phyloP scores from a whole-genome alignment of 1,284 basidiomycete species.

The Anthracocystis panici-leucophaei region DNA sequence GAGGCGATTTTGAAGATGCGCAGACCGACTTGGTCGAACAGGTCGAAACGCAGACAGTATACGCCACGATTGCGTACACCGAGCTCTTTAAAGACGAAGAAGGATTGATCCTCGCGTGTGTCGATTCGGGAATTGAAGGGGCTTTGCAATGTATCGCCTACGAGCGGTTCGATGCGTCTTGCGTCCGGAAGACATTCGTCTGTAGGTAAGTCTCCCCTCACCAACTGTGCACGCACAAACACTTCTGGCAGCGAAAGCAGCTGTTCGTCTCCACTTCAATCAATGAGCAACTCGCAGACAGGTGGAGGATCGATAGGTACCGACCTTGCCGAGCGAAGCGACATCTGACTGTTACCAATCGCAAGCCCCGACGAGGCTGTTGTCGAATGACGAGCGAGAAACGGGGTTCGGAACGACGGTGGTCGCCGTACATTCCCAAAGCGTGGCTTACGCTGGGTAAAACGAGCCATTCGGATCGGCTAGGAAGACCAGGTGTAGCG shows the following conservation, averaged over 20 bases:
- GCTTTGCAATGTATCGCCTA: conserved; percentile 43
- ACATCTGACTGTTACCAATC: conserved; percentile 54
- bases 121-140: conserved; percentile 50
- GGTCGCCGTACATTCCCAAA: conserved; percentile 29
- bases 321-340: conserved; percentile 41
- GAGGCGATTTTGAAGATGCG: conserved; percentile 37
- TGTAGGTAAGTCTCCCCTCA: conserved; percentile 21
- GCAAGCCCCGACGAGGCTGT: conserved; percentile 49
- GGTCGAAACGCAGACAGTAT: conserved; percentile 55
- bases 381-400: conserved; percentile 53
- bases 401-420: conserved; percentile 23
- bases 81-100: conserved; percentile 62
- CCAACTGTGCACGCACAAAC: conserved; percentile 45
- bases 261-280: conserved; percentile 46
- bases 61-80: conserved; percentile 47
- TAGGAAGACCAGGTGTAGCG: conserved; percentile 1
- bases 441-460: conserved; percentile 40
- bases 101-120: conserved; percentile 45
- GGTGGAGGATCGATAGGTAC: conserved; percentile 51
- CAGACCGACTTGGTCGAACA: conserved; percentile 42
- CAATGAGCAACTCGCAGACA: conserved; percentile 52
- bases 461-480: conserved; percentile 37
- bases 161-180: conserved; percentile 31
- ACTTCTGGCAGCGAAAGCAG: conserved; percentile 48
- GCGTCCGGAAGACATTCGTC: conserved; percentile 42